Conservation (phyloP, 2,329 filamentous ascomycete species). For the Calonectria crousiana region DNA sequence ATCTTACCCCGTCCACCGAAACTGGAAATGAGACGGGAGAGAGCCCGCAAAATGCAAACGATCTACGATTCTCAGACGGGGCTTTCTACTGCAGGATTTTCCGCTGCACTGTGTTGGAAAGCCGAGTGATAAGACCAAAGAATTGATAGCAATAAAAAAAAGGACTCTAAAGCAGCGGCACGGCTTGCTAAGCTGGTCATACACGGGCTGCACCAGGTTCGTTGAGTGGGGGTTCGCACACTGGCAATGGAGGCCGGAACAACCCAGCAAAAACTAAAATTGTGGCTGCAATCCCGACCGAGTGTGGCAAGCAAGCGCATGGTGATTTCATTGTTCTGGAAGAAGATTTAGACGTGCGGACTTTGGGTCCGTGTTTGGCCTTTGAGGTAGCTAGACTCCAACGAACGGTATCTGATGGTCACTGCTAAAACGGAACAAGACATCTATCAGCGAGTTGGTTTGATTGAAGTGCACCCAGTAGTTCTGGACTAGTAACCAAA, state of each 20-base stretch:
- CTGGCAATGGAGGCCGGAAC: neutral
- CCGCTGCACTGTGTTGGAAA: neutral
- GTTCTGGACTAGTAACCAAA: neutral
- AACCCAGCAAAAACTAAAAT: neutral
- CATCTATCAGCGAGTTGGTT: neutral
- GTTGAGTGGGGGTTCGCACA: neutral
- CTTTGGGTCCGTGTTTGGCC: neutral
- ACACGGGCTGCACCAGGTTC: neutral
- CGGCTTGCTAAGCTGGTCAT: constrained; percentile 14
- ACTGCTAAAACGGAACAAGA: neutral
- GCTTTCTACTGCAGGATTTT: neutral
- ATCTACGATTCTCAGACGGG: neutral
- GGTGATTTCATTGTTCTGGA: neutral
- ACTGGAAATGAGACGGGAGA: neutral
- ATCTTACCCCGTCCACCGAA: neutral
- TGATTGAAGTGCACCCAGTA: neutral
- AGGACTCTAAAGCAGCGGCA: neutral
- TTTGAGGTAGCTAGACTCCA: neutral
- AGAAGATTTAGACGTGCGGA: neutral
- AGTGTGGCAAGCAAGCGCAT: neutral
- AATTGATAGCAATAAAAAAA: too few relatives aligned
- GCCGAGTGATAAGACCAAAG: too few relatives aligned
- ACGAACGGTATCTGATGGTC: neutral
- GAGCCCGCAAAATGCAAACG: neutral
- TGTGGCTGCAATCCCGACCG: neutral